Conservation (phyloP, 1,139 yeast genomes). For the Yamadazyma pseudoaaseri region DNA sequence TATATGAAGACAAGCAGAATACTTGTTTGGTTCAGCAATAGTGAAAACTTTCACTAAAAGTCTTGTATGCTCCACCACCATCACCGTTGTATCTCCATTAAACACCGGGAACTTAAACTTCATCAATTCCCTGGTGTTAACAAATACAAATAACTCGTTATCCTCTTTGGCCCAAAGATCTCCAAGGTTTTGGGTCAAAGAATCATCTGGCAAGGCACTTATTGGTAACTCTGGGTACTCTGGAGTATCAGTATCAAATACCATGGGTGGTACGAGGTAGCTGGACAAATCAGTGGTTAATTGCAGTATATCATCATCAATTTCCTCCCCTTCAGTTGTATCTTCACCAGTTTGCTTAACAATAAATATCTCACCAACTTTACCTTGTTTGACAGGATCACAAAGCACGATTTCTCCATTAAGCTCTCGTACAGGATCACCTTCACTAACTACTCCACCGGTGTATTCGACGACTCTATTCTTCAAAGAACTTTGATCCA, state of each 20-base stretch:
- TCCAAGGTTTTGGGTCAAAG: constrained; percentile 25
- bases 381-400: constrained; percentile 76
- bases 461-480: constrained; percentile 6
- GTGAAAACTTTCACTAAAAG: constrained; percentile 54
- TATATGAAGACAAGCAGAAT: constrained; percentile 43
- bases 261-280: constrained; percentile 33
- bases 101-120: constrained; percentile 56
- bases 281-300: constrained; percentile 33
- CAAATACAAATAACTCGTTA: constrained; percentile 48
- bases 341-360: constrained; percentile 27
- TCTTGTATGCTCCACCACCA: constrained; percentile 23
- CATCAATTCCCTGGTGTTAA: constrained; percentile 52
- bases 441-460: constrained; percentile 35
- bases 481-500: constrained; percentile 24
- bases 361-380: constrained; percentile 47
- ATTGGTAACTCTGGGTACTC: constrained; percentile 19
- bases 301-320: constrained; percentile 7
- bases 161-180: constrained; percentile 38
- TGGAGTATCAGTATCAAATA: constrained; percentile 16
- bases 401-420: constrained; percentile 57
- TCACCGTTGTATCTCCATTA: constrained; percentile 63
- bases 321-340: constrained; percentile 9
- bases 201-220: constrained; percentile 30
- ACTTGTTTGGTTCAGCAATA: constrained; percentile 61
- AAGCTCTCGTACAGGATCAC: constrained; percentile 36